Base-by-base conservation (phyloP, 768 basidiomycete species). In the Mycena capillaripes region DNA sequence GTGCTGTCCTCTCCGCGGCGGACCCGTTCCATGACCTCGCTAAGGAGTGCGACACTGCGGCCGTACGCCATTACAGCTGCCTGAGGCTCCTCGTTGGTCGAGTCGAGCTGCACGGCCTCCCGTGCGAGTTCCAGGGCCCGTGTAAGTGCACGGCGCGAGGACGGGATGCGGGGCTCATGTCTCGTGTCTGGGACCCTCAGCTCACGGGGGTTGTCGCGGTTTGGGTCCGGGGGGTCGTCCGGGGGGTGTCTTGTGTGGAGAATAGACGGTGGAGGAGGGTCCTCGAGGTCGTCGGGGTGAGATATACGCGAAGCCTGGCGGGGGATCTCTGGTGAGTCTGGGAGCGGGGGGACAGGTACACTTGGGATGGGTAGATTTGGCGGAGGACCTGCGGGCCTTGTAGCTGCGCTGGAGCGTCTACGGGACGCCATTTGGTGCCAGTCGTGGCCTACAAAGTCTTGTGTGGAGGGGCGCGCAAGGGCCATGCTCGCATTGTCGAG, bases 1-100 rank as follows among this genome's bases (percentile, higher is more conserved):
- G 90, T 90, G 72, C 89, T 90, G 77, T 95, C 93, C 81, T 97
- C 96, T 5, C 95, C 95, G 78, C 92, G 88, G 81, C 93, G 88
- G 2, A 97, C 96, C 46, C 95, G 86, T 76, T 95, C 94, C 96
- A 97, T 97, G 62, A 97, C 96, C 81, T 96, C 94, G 76, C 92
- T 94, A 32, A 97, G 86, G 30, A 97, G 86, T 50, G 93, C 90
- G 48, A 97, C 96, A 77, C 94, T 95, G 80, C 91, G 92, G 16
- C 91, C 92, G 80, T 97, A 97, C 0, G 96, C 96, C 57, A 91
- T 84, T n/a, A 97, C 94, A 3, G 96, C 96, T 42, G 92, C 94
- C 76, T 94, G 89, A 19, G 95, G 95, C 75, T 96, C 93, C 79
- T 97, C 94, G 72, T 95, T 96, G 19, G 92, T 93, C 7, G 93